A percentile compares a stretch with the other conserved stretches of the same genome.
These are phyloP conservation scores for Bothriochloa decipiens DNA, from an alignment of 176 grass and related monocot genomes.

Conservation along the genomic window DNA sequence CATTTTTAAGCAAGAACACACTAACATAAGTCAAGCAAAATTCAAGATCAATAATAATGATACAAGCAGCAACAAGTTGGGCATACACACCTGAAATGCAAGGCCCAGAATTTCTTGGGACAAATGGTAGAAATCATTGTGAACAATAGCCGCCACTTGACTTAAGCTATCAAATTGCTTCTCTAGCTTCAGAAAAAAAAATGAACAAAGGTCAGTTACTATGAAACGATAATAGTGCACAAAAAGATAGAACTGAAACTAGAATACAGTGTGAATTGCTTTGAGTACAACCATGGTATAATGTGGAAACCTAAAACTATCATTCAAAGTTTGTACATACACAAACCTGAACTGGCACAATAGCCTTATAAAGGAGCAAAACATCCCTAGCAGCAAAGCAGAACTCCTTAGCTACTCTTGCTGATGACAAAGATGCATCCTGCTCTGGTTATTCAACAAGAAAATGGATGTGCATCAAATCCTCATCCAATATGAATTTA, in stretches of 20 bases:
- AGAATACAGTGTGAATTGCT: background rate
- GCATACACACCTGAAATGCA: constrained; percentile 81
- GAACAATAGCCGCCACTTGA: constrained; percentile 82
- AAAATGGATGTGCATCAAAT: constrained; percentile 61
- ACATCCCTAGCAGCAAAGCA: constrained; percentile 92
- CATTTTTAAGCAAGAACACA: constrained; percentile 15
- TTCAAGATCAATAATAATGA: constrained; percentile 23
- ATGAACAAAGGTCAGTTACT: constrained; percentile 31
- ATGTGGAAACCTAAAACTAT: constrained; percentile 12
- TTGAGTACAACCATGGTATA: constrained; percentile 15
- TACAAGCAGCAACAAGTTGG: constrained; percentile 18
- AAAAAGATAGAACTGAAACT: constrained; percentile 26
- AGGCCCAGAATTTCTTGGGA: constrained; percentile 94
- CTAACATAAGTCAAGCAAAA: constrained; percentile 31
- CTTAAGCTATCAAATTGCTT: constrained; percentile 72
- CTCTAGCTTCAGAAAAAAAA: constrained; percentile 68
- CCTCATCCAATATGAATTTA: constrained; percentile 7
- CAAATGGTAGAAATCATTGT: constrained; percentile 86
- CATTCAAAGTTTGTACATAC: constrained; percentile 37
- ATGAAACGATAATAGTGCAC: constrained; percentile 27
- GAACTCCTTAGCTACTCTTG: constrained; percentile 89
- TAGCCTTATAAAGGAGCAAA: constrained; percentile 87
- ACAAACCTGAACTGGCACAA: constrained; percentile 83
- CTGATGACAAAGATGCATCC: constrained; percentile 94
- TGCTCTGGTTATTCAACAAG: constrained; percentile 80